Base-by-base conservation (phyloP, 2,329 filamentous ascomycete genomes). In the Emergomyces orientalis region DNA sequence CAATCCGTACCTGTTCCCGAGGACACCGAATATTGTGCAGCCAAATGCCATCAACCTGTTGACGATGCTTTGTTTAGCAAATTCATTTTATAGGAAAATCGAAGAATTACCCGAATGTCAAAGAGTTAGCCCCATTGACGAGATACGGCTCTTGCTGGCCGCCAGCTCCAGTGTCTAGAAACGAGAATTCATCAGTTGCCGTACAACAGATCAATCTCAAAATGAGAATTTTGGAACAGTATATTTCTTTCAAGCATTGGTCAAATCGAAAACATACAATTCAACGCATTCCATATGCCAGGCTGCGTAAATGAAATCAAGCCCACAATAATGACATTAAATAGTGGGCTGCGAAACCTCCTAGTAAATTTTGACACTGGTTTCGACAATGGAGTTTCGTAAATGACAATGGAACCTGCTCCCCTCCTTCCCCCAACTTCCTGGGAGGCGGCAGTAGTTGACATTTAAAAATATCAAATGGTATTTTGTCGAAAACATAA, bases 201-300 rank as follows among this genome's bases (percentile, higher is more conserved):
- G n/a, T n/a, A 22, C 3, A 14, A 19, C 19, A 7, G 7, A 9
- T 60, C 5, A 54, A 30, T 41, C 34, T 3, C 6, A 49, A 27
- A 32, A 43, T 37, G 22, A 39, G 27, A 39, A 43, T 59, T 59
- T 17, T 17, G 47, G 30, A 9, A n/a, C 43, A 27, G 13, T 17
- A 32, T 17, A 14, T 13, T 25, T 3, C 17, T 37, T 25, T 41
- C 14, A 19, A 25, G 13, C 3, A 13, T n/a, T 13, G 14, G 2
- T 8, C 3, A 37, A 13, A 13, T 37, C 3, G 30, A 27, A 41
- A 57, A 55, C 45, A 41, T 72, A 69, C 73, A 73, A 65, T 80
- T 79, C 19, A 81, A 69, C 3, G 78, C 79, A 62, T 77, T 80
- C 78, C 78, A 81, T 27, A 81, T 78, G 2, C 78, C 79, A 0